These are phyloP conservation scores for Aureobasidium mangrovei DNA, from an alignment of 2,329 filamentous ascomycete species.

Conservation along the genomic window DNA sequence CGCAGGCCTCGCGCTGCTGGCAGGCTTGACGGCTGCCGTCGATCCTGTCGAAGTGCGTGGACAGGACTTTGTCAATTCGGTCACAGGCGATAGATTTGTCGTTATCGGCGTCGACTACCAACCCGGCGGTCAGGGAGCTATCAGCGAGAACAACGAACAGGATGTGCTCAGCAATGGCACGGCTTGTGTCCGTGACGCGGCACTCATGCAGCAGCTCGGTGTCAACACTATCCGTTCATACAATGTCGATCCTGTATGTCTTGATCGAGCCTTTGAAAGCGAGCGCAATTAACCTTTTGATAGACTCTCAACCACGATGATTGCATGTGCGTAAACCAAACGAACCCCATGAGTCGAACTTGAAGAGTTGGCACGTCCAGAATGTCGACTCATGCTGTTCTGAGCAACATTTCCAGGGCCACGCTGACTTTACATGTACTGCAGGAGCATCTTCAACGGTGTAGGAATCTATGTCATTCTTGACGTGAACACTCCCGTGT, in stretches of 20 bases:
- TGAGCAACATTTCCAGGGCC: background rate
- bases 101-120: conserved; percentile 58
- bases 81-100: conserved; percentile 51
- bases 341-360: no score
- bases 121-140: conserved; percentile 52
- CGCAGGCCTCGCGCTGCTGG: conserved; percentile 9
- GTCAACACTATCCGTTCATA: conserved; percentile 59
- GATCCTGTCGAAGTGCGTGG: conserved; percentile 49
- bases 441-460: conserved; percentile 52
- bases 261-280: conserved; percentile 26
- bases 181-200: conserved; percentile 53
- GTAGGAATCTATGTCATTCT: conserved; percentile 59
- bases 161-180: conserved; percentile 52
- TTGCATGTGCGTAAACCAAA: conserved; percentile 48
- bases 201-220: conserved; percentile 54
- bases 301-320: conserved; percentile 47
- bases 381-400: background rate
- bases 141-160: conserved; percentile 38
- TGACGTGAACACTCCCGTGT: conserved; percentile 55
- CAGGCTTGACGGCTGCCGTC: conserved; percentile 39
- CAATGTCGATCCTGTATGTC: conserved; percentile 44
- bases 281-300: background rate
- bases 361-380: no score
- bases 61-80: conserved; percentile 53
- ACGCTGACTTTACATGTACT: conserved; percentile 25